These are phyloP conservation scores for Pseudevernia furfuracea DNA, from an alignment of 495 filamentous ascomycete genomes.

Conservation along the genomic window DNA sequence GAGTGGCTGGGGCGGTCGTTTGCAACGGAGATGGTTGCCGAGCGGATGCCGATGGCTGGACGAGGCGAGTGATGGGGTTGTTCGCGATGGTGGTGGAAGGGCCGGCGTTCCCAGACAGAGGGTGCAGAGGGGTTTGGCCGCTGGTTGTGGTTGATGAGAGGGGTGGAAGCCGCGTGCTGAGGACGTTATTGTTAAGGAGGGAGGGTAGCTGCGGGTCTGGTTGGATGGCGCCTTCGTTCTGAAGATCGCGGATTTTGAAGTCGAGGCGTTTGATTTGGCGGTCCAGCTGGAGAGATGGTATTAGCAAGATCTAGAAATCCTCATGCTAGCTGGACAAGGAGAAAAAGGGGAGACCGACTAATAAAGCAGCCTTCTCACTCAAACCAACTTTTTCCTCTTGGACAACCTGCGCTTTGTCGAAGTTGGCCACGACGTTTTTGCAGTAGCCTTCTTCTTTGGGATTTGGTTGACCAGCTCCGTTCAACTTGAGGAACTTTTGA, in stretches of 20 bases:
- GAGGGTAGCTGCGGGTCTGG: constrained; percentile 74
- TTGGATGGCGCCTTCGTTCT: constrained; percentile 67
- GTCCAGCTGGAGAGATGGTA: constrained; percentile 45
- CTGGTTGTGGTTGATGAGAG: constrained; percentile 37
- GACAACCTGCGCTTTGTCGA: constrained; percentile 60
- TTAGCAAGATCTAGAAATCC: constrained; percentile 17
- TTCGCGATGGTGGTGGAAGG: constrained; percentile 41
- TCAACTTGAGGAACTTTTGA: constrained; percentile 81
- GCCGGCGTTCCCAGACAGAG: constrained; percentile 34
- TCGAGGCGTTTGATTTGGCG: constrained; percentile 85
- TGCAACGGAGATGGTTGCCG: constrained; percentile 29
- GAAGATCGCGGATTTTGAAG: constrained; percentile 72
- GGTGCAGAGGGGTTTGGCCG: constrained; percentile 39
- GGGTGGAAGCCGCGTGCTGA: constrained; percentile 49
- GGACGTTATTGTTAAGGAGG: constrained; percentile 57
- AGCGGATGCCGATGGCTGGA: constrained; percentile 41
- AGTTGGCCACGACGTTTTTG: constrained; percentile 62
- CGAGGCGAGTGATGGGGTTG: constrained; percentile 33
- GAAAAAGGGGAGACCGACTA: constrained; percentile 34
- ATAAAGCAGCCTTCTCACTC: constrained; percentile 63
- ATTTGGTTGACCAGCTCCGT: constrained; percentile 73
- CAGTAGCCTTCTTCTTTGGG: constrained; percentile 75
- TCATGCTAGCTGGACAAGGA: neutral
- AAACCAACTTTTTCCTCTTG: constrained; percentile 83
- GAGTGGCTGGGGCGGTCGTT: constrained; percentile 28